These are phyloP conservation scores for Termitomyces sp. DNA, from an alignment of 1,284 basidiomycete genomes.

Conservation along the genomic window DNA sequence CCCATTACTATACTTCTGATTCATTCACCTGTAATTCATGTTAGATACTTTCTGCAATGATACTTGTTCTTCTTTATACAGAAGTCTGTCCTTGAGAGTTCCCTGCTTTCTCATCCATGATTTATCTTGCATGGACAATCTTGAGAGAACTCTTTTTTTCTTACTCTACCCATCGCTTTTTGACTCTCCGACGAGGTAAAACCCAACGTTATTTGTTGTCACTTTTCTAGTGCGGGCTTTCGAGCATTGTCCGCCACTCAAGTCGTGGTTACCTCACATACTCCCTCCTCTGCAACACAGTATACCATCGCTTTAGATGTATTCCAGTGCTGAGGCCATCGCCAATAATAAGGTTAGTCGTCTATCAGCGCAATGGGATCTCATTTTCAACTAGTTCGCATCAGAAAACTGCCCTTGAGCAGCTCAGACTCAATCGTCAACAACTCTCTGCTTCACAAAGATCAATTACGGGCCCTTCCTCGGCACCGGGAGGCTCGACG, in stretches of 20 bases:
- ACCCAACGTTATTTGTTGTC: slow-evolving; percentile 20
- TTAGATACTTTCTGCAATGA: not conserved
- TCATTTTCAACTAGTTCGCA: slow-evolving; percentile 20
- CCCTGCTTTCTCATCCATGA: not conserved
- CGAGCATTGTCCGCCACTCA: slow-evolving; percentile 11
- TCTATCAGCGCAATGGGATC: slow-evolving; percentile 9
- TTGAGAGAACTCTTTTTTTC: not conserved
- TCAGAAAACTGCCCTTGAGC: slow-evolving; percentile 56
- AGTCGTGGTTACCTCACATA: slow-evolving; percentile 6
- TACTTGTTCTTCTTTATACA: not conserved
- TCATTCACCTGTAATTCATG: not conserved
- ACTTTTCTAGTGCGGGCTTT: slow-evolving; percentile 17
- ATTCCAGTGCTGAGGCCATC: slow-evolving; percentile 28
- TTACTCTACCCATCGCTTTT: slow-evolving; percentile 5
- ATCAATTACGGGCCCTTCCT: slow-evolving; percentile 30
- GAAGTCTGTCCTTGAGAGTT: not conserved
- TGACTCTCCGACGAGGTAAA: slow-evolving; percentile 23
- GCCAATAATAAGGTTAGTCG: slow-evolving; percentile 35
- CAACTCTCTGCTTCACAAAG: slow-evolving; percentile 34
- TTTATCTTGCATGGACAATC: not conserved
- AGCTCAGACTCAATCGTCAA: slow-evolving; percentile 56
- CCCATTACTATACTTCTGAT: not conserved
- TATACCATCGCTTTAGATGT: slow-evolving; percentile 23
- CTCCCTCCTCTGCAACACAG: slow-evolving; percentile 6
- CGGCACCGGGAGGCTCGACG: slow-evolving; percentile 23